Evolutionary conservation across 73 alveolate genomes (phyloP), one percentile per base, ranked within the genome.

Genomic region (Strombidium stylifer): DNA sequence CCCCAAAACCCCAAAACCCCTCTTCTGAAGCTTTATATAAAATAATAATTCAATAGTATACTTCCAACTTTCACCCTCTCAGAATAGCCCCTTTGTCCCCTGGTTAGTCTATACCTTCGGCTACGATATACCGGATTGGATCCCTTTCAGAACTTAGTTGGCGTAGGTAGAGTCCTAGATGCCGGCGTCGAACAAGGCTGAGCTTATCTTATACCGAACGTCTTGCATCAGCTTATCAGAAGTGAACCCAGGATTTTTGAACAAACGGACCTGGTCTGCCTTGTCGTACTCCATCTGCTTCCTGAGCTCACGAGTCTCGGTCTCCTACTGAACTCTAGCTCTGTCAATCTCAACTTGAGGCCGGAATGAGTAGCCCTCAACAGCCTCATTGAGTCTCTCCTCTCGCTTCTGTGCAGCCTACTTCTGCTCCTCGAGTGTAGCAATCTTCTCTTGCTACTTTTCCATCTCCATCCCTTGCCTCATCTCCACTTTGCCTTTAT

Each of bases 131-230:
- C 10, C 42, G 10, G 42, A 32, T 26, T 53, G 24, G 20, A 53
- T 42, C 34, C 65, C 72, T 48, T 45, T 83, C 65, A 87, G 67
- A 3, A 80, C 87, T 35, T 87, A 85, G 69, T 83, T 68, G 12
- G 91, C 91, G 47, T 92, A 92, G 23, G 58, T 37, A 36, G 88
- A 73, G 49, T 73, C 75, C 40, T 68, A 40, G 34, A 91, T 70
- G 3, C 98, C 98, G 5, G 98, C 98, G 59, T 84, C 96, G 45
- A 80, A 76, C 36, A 91, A 67, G 10, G 95, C 96, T 6, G 95
- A 60, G 59, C 93, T 71, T 15, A 91, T 91, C 69, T 79, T 91
- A 79, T 76, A 91, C 79, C 98, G 87, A 70, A 91, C 84, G 59
- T 91, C 98, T 69, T 91, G 87, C 98, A 91, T 91, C 34, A 91